Conservation (phyloP, 1,284 basidiomycete genomes). For the Neolentinus lepideus region DNA sequence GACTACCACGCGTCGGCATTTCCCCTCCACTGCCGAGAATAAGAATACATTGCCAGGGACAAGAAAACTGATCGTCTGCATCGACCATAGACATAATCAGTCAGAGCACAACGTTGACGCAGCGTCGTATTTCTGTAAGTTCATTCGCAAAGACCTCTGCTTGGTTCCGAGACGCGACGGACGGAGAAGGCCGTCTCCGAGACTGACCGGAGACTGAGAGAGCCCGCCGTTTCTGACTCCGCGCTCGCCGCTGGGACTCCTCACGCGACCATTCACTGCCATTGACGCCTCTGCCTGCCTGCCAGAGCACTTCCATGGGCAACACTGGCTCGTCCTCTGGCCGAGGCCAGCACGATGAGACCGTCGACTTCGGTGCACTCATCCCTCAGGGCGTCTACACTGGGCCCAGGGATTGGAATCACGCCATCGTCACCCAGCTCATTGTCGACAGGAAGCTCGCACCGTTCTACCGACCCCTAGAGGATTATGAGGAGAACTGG, state of each 20-base stretch:
- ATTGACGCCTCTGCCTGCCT: not conserved
- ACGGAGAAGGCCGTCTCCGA: not conserved
- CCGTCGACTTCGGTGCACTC: constrained; percentile 78
- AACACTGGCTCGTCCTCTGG: constrained; percentile 70
- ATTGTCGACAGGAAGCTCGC: constrained; percentile 86
- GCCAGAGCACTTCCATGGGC: constrained; percentile 44
- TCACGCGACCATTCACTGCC: not conserved
- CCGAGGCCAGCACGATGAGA: constrained; percentile 65
- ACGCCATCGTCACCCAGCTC: constrained; percentile 77
- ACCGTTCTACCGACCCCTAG: constrained; percentile 93
- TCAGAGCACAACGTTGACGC: not conserved
- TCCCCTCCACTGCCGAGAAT: not conserved
- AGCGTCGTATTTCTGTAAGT: too few species aligned
- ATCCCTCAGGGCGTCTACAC: constrained; percentile 89
- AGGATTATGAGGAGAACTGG: constrained; percentile 88
- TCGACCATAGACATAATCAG: not conserved
- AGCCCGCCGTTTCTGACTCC: not conserved
- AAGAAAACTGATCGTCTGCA: not conserved
- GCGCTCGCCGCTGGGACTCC: not conserved
- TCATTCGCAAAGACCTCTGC: too few species aligned
- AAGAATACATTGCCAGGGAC: not conserved
- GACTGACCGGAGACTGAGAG: not conserved
- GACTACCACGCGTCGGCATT: not conserved
- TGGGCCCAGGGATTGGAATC: constrained; percentile 85
- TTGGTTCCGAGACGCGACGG: too few species aligned